These are phyloP conservation scores for Oryza punctata DNA, from an alignment of 176 grass and related monocot species.

Conservation along the genomic window DNA sequence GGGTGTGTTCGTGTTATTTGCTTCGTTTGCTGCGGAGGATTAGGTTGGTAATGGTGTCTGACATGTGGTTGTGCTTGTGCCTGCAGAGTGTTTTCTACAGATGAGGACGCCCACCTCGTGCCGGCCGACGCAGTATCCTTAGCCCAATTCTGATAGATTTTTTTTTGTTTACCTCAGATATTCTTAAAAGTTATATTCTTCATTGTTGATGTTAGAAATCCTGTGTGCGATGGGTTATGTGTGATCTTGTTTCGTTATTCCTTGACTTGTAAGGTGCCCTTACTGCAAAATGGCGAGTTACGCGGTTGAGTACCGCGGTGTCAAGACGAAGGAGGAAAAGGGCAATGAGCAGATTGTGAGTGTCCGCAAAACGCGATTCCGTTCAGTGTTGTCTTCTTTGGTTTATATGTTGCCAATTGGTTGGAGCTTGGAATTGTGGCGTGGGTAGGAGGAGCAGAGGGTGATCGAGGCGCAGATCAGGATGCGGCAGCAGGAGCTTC, in stretches of 20 bases:
- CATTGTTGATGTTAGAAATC: not conserved
- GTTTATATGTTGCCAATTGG: constrained; percentile 8
- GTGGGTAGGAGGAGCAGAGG: constrained; percentile 85
- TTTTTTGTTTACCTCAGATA: not conserved
- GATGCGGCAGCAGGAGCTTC: constrained; percentile 84
- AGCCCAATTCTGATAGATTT: constrained; percentile 3
- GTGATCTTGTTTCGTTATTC: not conserved
- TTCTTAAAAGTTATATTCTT: not conserved
- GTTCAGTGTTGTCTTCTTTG: not conserved
- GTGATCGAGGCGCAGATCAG: constrained; percentile 95
- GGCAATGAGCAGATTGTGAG: constrained; percentile 86
- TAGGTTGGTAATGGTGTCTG: constrained; percentile 2
- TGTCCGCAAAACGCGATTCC: not conserved
- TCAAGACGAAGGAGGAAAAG: constrained; percentile 92
- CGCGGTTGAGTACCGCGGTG: constrained; percentile 77
- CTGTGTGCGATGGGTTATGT: too few species aligned
- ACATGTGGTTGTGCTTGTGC: not conserved
- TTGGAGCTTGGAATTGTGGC: not conserved
- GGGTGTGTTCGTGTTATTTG: constrained; percentile 37
- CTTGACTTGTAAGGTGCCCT: constrained; percentile 74
- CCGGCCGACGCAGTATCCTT: constrained; percentile 84
- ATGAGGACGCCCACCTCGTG: constrained; percentile 71
- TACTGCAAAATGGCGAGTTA: constrained; percentile 94
- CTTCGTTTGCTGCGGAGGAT: not conserved
- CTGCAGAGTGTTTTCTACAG: constrained; percentile 96